phyloP scores from a whole-genome alignment of 495 filamentous ascomycete species.

The Xanthoparmelia taractica region DNA sequence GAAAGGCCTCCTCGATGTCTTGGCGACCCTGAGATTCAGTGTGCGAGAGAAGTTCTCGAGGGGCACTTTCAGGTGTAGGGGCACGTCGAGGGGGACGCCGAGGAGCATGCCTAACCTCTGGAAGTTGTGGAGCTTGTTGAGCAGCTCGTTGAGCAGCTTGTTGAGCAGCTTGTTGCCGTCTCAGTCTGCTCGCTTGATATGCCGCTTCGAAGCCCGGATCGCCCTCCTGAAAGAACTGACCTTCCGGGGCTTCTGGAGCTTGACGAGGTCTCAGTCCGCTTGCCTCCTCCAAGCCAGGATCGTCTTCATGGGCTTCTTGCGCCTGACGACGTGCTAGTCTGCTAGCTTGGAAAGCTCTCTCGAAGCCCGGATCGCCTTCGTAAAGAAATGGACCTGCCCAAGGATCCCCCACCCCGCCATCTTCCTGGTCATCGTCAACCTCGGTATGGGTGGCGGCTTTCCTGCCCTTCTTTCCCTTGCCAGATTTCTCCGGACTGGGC shows the following conservation, averaged over 20 bases:
- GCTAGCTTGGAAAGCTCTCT: not conserved
- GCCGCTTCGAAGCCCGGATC: not conserved
- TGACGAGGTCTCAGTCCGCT: too few relatives aligned
- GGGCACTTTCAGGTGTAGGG: not conserved
- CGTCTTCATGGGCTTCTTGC: not conserved
- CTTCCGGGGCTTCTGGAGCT: too few relatives aligned
- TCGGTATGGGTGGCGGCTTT: too few relatives aligned
- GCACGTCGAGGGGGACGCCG: not conserved
- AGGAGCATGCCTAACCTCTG: not conserved
- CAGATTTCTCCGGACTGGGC: not conserved
- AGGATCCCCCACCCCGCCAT: not conserved
- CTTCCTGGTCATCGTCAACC: too few relatives aligned
- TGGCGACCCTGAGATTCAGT: not conserved
- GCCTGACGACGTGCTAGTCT: not conserved
- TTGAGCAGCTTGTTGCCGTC: not conserved
- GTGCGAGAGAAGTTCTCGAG: not conserved
- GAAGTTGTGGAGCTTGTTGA: too few relatives aligned
- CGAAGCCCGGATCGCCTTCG: slow-evolving; percentile 1
- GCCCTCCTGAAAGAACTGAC: not conserved
- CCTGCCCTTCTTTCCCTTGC: too few relatives aligned
- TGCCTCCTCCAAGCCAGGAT: too few relatives aligned
- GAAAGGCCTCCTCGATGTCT: too few relatives aligned
- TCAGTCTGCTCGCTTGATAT: not conserved
- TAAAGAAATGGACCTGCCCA: not conserved
- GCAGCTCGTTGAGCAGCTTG: too few relatives aligned